Conservation (phyloP, 2,329 filamentous ascomycete genomes). For the Beauveria brongniartii region DNA sequence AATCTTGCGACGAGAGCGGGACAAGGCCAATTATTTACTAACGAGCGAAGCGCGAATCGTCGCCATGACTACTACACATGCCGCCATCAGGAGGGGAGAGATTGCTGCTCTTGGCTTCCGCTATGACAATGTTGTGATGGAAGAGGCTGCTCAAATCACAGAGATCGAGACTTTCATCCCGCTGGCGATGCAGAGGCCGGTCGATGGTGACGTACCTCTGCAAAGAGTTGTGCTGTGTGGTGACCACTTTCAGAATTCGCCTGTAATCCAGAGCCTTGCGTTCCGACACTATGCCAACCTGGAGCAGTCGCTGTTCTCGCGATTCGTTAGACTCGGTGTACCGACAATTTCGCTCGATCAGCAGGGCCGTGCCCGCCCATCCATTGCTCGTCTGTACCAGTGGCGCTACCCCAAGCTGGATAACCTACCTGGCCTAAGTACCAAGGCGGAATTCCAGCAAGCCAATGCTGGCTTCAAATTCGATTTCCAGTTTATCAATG, state of each 20-base stretch:
- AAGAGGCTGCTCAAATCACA: slow-evolving; percentile 96
- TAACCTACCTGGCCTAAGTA: slow-evolving; percentile 68
- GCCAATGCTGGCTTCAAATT: slow-evolving; percentile 90
- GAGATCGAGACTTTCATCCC: slow-evolving; percentile 97
- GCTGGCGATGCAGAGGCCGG: slow-evolving; percentile 78
- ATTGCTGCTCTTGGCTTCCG: slow-evolving; percentile 90
- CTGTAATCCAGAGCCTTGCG: slow-evolving; percentile 87
- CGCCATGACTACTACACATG: slow-evolving; percentile 98
- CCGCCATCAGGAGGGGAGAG: slow-evolving; percentile 85
- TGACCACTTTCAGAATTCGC: slow-evolving; percentile 94
- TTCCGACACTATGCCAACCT: slow-evolving; percentile 94
- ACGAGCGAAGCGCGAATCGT: slow-evolving; percentile 95
- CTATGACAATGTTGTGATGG: slow-evolving; percentile 97
- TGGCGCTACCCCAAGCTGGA: slow-evolving; percentile 83
- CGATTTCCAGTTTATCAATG: slow-evolving; percentile 95
- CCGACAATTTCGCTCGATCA: slow-evolving; percentile 84
- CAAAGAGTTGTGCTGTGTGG: slow-evolving; percentile 88
- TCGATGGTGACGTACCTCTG: slow-evolving; percentile 63
- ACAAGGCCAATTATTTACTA: slow-evolving; percentile 93
- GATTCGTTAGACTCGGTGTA: slow-evolving; percentile 85
- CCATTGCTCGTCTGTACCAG: slow-evolving; percentile 80
- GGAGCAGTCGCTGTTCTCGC: slow-evolving; percentile 89
- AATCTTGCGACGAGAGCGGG: slow-evolving; percentile 76
- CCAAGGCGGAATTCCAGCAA: slow-evolving; percentile 59
- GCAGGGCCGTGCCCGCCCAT: slow-evolving; percentile 83